A percentile compares a stretch with the other conserved stretches of the same genome.
phyloP scores from a whole-genome alignment of 371 early-diverging fungal genomes.

The Rhizopus arrhizus region DNA sequence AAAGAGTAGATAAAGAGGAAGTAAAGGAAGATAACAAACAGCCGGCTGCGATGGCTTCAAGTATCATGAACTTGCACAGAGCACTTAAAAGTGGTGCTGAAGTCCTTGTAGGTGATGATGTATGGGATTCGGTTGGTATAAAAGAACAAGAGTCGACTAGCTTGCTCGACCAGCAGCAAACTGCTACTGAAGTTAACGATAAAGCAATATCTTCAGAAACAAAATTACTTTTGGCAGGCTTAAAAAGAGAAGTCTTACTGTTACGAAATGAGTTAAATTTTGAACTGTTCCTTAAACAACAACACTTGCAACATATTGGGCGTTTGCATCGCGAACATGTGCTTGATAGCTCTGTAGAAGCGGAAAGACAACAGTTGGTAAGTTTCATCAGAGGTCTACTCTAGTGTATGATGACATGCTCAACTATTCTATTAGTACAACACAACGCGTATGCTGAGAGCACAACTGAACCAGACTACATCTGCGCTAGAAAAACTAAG shows the following conservation, averaged over 20 bases:
- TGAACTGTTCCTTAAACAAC: slow-evolving; percentile 69
- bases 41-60: slow-evolving; percentile 34
- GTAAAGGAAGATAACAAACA: slow-evolving; percentile 7
- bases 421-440: slow-evolving; percentile 43
- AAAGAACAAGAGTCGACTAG: not conserved
- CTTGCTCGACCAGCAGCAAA: not conserved
- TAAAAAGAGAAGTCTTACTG: slow-evolving; percentile 63
- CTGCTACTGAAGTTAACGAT: not conserved
- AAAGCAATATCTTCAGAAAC: slow-evolving; percentile 34
- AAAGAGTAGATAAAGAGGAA: slow-evolving; percentile 4
- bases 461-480: slow-evolving; percentile 57
- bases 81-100: slow-evolving; percentile 58
- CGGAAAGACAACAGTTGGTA: slow-evolving; percentile 63
- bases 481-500: slow-evolving; percentile 56
- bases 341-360: slow-evolving; percentile 65
- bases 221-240: slow-evolving; percentile 40
- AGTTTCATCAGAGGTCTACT: not conserved
- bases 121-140: slow-evolving; percentile 42
- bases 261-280: slow-evolving; percentile 67
- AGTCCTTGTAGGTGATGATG: slow-evolving; percentile 54
- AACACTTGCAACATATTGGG: slow-evolving; percentile 69
- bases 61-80: slow-evolving; percentile 47
- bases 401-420: not conserved
- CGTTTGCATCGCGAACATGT: slow-evolving; percentile 67
- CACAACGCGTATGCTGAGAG: slow-evolving; percentile 57